Base-by-base conservation (phyloP, 2,329 filamentous ascomycete genomes). In the Setomelanomma holmii region DNA sequence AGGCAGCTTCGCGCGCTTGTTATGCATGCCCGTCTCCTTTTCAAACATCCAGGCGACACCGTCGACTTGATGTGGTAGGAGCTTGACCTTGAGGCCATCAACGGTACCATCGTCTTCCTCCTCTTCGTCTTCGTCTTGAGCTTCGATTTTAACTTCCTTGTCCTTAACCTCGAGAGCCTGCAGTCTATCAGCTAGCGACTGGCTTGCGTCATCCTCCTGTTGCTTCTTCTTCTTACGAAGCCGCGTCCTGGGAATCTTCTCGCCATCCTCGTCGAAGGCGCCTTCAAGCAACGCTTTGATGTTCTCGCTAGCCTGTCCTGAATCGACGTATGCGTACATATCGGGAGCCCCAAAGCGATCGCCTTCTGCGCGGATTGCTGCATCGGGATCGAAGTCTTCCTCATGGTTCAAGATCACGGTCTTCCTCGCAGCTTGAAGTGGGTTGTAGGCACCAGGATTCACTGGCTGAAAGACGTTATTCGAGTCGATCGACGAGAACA, bases 31-130 rank as follows among this genome's bases (percentile, higher is more conserved):
- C 10, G 91, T 87, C 76, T 99, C 95, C 66, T 96, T 91, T 53
- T 93, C 90, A 49, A 85, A 88, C 91, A 99, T 96, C 93, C 95
- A 99, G 50, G 88, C 86, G 1, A 98, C 89, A 64, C 95, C 95
- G 49, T 96, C 91, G 12, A 97, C 86, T 75, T 99, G 95, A 76
- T 99, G 95, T 4, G 93, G 93, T 0, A 99, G 82, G 2, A 99
- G 82, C 67, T 89, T 93, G 54, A 98, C 91, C 49, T 88, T 89
- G 55, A 99, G 83, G 1, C 93, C 95, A 47, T 92, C 88, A 0
- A 97, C 80, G 55, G 78, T 84, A 44, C 82, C 87, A 68, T 88
- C 87, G 45, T 81, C 79, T 41, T 80, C 79, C 2, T 79, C 79
- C 5, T 81, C 79, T 2, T 73, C 68, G 1, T 78, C 72, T 14